Base-by-base conservation (phyloP, 305 asterid genomes). In the Rubia occidens region DNA sequence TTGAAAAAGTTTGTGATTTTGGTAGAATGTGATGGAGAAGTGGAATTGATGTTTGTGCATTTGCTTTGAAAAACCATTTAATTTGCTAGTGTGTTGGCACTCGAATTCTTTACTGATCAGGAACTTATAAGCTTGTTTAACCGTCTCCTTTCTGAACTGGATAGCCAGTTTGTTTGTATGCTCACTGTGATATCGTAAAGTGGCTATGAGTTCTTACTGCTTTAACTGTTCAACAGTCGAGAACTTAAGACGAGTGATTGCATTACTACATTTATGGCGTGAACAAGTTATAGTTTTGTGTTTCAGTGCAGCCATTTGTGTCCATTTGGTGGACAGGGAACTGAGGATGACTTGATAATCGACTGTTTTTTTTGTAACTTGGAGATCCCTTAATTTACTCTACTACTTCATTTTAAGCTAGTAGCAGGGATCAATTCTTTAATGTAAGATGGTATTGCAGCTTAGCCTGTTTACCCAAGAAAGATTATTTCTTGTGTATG, bases 1-100 rank as follows among this genome's bases (percentile, higher is more conserved):
- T 56, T 53, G 32, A 5, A 67, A 59, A 43, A 44, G 35, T 64
- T 20, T 55, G 35, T 60, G 29, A 13, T 43, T 71, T 64, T 45
- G 74, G 21, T 51, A 15, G n/a, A 45, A 9, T 51, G 58, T 51
- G 58, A n/a, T 51, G 5, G 58, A 51, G 24, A 51, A 40, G 60
- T 26, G 68, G 47, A 71, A 37, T 51, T 13, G 5, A 24, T 5
- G 20, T 14, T 7, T 49, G 13, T 11, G 1, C 15, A 37, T 63
- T 43, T 51, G 29, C 3, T 53, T 8, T 3, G 13, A 64, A 63
- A 37, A n/a, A 35, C 18, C 56, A 7, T 17, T 29, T 71, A 9
- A 53, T 51, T 5, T 71, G 69, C 56, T 61, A 18, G 61, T 20
- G 54, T 24, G 39, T 42, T 40, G 60, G 10, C 32, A 24, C 35